Evolutionary conservation across 805 yeast species (phyloP).

Genomic region (Ogataea siamensis): DNA sequence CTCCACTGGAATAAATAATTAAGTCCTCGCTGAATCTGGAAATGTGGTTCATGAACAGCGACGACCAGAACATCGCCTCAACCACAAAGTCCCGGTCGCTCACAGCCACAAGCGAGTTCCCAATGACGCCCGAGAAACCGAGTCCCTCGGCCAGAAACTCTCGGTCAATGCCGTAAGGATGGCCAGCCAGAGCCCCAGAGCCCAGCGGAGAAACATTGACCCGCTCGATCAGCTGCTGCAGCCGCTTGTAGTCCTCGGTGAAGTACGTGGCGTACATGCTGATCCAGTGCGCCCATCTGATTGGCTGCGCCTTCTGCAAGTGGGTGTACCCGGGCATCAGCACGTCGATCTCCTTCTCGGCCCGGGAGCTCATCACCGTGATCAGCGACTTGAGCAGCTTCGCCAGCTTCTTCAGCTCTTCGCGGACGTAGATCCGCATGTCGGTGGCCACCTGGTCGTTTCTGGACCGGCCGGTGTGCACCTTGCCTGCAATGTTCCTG

Average conservation of each 20-base stretch:
- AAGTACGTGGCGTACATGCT: slow-evolving; percentile 93
- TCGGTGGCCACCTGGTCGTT: slow-evolving; percentile 99
- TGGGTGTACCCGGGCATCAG: slow-evolving; percentile 99
- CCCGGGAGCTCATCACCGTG: slow-evolving; percentile 66
- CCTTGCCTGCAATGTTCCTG: slow-evolving; percentile 90
- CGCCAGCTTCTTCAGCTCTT: slow-evolving; percentile 61
- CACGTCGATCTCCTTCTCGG: slow-evolving; percentile 80
- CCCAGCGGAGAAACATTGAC: slow-evolving; percentile 91
- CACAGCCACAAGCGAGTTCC: slow-evolving; percentile 95
- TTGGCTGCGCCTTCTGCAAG: slow-evolving; percentile 98
- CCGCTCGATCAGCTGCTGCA: slow-evolving; percentile 75
- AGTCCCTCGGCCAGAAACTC: slow-evolving; percentile 79
- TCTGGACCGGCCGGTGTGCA: slow-evolving; percentile 98
- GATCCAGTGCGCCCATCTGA: slow-evolving; percentile 98
- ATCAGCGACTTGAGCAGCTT: slow-evolving; percentile 61
- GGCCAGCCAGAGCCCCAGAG: slow-evolving; percentile 98
- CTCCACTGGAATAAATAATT: slow-evolving; percentile 95
- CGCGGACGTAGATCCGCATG: slow-evolving; percentile 91
- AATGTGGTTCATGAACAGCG: slow-evolving; percentile 91
- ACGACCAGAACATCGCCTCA: slow-evolving; percentile 93
- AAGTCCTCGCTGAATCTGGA: slow-evolving; percentile 94
- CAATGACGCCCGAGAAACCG: slow-evolving; percentile 83
- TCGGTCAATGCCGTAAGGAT: slow-evolving; percentile 98
- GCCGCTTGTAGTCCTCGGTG: slow-evolving; percentile 83
- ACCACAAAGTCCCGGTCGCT: slow-evolving; percentile 97